These are phyloP conservation scores for Phycomyces blakesleeanus DNA, from an alignment of 192 early-diverging fungal species.

Conservation along the genomic window DNA sequence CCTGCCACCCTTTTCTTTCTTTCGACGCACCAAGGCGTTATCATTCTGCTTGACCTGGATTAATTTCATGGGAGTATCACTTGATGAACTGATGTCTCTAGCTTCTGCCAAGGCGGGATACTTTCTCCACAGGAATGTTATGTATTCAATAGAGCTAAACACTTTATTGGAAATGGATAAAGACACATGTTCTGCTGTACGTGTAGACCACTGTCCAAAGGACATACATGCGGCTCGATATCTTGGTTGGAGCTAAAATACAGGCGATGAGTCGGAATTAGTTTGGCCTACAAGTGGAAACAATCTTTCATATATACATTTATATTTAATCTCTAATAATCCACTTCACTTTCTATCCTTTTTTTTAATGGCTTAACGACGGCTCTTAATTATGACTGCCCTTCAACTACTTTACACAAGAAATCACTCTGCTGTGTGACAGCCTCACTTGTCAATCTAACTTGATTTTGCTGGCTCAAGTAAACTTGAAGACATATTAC, in stretches of 20 bases:
- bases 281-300: background rate
- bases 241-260: conserved; percentile 4
- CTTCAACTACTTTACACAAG: too few species aligned
- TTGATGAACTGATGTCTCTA: background rate
- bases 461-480: too few species aligned
- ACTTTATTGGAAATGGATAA: background rate
- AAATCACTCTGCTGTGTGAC: too few species aligned
- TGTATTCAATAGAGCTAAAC: background rate
- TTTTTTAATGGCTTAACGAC: too few species aligned
- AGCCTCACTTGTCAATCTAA: too few species aligned
- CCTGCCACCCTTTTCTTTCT: background rate
- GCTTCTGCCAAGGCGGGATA: background rate
- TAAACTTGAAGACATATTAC: too few species aligned
- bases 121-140: background rate
- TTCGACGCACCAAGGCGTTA: background rate
- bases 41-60: background rate
- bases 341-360: too few species aligned
- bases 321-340: background rate
- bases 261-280: background rate
- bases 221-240: background rate
- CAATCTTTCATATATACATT: background rate
- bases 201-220: background rate
- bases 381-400: too few species aligned
- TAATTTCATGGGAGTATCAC: background rate
- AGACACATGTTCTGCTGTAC: background rate